Evolutionary conservation across 23 red algal species (phyloP).

Genomic region (Gracilaria caudata): DNA sequence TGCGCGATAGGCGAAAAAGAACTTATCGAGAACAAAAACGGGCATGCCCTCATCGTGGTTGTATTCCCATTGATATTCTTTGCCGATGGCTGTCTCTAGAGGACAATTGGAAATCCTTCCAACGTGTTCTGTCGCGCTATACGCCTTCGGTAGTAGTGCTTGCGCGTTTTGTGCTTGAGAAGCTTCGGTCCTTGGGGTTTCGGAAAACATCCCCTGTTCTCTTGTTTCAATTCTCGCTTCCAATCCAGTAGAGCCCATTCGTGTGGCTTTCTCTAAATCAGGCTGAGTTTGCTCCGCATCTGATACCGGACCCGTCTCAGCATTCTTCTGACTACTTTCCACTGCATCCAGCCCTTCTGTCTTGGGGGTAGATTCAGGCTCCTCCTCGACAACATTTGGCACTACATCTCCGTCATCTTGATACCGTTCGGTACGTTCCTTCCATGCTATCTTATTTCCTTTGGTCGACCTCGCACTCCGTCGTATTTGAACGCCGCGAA

Average conservation of each 20-base stretch:
- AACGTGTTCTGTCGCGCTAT: neutral
- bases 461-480: neutral
- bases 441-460: neutral
- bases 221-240: neutral
- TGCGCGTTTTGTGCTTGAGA: neutral
- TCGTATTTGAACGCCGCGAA: neutral
- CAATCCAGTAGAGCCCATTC: neutral
- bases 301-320: neutral
- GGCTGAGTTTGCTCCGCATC: neutral
- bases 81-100: conserved; percentile 6
- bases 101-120: conserved; percentile 20
- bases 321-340: neutral
- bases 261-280: neutral
- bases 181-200: neutral
- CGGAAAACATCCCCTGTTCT: neutral
- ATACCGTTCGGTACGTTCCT: neutral
- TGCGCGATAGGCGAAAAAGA: conserved; percentile 41
- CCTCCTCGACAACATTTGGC: neutral
- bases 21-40: conserved; percentile 53
- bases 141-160: too few species aligned
- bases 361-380: neutral
- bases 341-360: neutral
- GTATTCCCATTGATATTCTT: conserved; percentile 43
- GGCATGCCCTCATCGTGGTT: conserved; percentile 52
- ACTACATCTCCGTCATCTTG: neutral